A percentile compares a stretch with the other conserved stretches of the same genome.
Evolutionary conservation across 208 protist genomes (phyloP).

Genomic region (Naegleria lovaniensis): DNA sequence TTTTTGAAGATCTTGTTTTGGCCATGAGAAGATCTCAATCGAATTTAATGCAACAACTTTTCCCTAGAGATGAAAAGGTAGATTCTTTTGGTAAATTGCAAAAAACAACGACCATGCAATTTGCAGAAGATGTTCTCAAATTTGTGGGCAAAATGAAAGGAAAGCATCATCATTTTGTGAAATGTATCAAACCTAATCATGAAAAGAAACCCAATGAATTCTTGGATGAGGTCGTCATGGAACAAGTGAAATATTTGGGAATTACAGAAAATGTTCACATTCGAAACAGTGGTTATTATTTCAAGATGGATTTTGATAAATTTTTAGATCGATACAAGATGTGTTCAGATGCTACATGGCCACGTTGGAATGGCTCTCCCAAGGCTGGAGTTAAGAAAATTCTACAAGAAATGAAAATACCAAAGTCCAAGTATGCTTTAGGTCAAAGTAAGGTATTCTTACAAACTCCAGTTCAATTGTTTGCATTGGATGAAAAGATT

Average conservation of each 20-base stretch:
- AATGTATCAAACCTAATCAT: constrained; percentile 23
- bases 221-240: not conserved
- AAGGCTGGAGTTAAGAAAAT: not conserved
- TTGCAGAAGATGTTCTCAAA: not conserved
- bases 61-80: constrained; percentile 12
- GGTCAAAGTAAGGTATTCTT: constrained; percentile 24
- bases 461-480: not conserved
- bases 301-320: constrained; percentile 12
- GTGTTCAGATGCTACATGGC: not conserved
- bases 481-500: constrained; percentile 18
- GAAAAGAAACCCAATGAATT: not conserved
- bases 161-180: not conserved
- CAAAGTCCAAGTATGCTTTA: not conserved
- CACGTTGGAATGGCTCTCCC: not conserved
- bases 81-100: constrained; percentile 13
- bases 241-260: constrained; percentile 24
- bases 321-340: constrained; percentile 49
- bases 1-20: constrained; percentile 53
- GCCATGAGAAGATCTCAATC: constrained; percentile 32
- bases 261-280: not conserved
- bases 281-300: constrained; percentile 13
- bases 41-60: not conserved
- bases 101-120: constrained; percentile 24
- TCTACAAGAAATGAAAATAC: not conserved
- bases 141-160: constrained; percentile 15